Conservation (phyloP, 2,329 filamentous ascomycete species). For the Cordyceps cicadae region DNA sequence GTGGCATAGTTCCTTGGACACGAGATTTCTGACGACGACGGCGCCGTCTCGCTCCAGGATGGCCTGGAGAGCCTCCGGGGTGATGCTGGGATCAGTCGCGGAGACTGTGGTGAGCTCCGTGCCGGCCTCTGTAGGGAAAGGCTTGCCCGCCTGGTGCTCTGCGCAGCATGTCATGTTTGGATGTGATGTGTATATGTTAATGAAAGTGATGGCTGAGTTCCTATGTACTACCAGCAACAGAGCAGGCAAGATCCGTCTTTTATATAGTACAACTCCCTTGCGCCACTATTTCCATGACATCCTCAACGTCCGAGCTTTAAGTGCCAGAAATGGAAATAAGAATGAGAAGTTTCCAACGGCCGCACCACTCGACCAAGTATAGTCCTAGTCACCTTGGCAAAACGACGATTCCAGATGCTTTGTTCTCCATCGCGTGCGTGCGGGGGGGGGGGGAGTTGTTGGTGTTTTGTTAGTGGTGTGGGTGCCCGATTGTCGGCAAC, state of each 20-base stretch:
- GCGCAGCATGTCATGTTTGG: background rate
- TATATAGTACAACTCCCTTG: background rate
- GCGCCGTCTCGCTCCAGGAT: conserved; percentile 26
- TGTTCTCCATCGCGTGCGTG: background rate
- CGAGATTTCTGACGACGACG: conserved; percentile 29
- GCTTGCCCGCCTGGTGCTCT: conserved; percentile 3
- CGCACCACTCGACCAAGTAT: background rate
- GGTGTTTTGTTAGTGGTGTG: background rate
- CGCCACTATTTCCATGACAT: background rate
- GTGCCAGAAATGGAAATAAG: background rate
- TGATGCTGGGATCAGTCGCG: conserved; percentile 17
- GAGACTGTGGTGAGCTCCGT: conserved; percentile 15
- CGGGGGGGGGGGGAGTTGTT: background rate
- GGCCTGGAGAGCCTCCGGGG: conserved; percentile 16
- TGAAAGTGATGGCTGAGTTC: background rate
- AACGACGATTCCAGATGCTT: background rate
- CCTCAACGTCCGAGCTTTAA: background rate
- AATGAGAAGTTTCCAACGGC: background rate
- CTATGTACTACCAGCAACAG: too few species aligned
- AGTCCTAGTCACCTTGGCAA: background rate
- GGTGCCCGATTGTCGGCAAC: background rate
- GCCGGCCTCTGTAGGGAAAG: conserved; percentile 19
- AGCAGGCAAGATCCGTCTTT: background rate
- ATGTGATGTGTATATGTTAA: background rate
- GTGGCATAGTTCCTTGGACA: conserved; percentile 22